Conservation (phyloP, 352 stramenopile species). For the Phytophthora citricola region DNA sequence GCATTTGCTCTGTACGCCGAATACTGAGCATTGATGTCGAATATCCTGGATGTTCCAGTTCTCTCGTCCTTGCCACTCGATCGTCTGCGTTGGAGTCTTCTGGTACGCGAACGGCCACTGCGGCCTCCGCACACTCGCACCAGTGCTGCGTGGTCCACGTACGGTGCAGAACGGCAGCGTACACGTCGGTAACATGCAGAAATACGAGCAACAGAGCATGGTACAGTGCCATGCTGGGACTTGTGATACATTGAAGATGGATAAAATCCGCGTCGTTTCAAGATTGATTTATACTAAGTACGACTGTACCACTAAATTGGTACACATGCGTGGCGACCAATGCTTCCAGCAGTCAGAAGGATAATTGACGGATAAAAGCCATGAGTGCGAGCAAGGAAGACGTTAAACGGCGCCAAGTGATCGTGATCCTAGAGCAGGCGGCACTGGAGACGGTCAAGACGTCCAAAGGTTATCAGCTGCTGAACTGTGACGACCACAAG, state of each 20-base stretch:
- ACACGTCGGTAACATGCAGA: neutral
- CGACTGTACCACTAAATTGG: neutral
- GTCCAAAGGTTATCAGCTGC: conserved; percentile 98
- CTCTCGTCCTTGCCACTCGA: conserved; percentile 90
- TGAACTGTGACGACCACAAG: conserved; percentile 99
- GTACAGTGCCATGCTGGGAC: conserved; percentile 1
- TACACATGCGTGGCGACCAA: conserved; percentile 9
- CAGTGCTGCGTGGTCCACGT: conserved; percentile 88
- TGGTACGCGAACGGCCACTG: conserved; percentile 96
- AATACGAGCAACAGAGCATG: conserved; percentile 9
- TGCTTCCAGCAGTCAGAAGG: conserved; percentile 17
- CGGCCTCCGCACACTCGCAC: conserved; percentile 85
- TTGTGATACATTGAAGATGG: conserved; percentile 15
- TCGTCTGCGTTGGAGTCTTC: conserved; percentile 69
- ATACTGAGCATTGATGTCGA: conserved; percentile 88
- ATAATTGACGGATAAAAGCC: neutral
- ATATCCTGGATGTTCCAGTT: conserved; percentile 93
- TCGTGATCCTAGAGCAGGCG: conserved; percentile 98
- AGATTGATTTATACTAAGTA: neutral
- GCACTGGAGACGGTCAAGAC: conserved; percentile 99
- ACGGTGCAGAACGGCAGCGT: conserved; percentile 76
- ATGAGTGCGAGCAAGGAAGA: conserved; percentile 70
- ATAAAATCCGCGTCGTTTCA: conserved; percentile 2
- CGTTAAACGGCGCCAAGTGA: conserved; percentile 91
- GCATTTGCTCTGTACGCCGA: conserved; percentile 94